Conservation (phyloP, 23 red algal genomes). For the Pyropia yezoensis region DNA sequence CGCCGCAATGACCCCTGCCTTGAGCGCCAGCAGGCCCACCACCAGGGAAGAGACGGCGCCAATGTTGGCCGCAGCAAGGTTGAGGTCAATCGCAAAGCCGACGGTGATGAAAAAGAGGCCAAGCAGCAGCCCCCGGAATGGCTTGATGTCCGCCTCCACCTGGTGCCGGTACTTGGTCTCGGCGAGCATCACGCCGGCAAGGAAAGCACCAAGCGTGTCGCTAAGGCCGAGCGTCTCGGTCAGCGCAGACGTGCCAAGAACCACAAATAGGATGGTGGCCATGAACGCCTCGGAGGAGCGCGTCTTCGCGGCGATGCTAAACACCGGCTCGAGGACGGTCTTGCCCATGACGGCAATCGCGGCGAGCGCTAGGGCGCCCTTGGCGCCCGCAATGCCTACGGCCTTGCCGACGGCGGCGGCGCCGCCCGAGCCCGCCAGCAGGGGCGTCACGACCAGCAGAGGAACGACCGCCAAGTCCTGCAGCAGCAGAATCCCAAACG, state of each 20-base stretch:
- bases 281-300: constrained; percentile 88
- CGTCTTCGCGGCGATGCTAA: constrained; percentile 72
- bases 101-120: constrained; percentile 99
- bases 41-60: constrained; percentile 64
- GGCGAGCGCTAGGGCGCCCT: constrained; percentile 65
- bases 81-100: constrained; percentile 89
- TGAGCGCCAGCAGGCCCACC: constrained; percentile 64
- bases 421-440: constrained; percentile 73
- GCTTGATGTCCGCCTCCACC: constrained; percentile 95
- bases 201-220: constrained; percentile 93
- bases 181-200: constrained; percentile 93
- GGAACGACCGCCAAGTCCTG: constrained; percentile 98
- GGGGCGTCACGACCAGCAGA: constrained; percentile 78
- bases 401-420: constrained; percentile 53
- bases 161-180: constrained; percentile 93
- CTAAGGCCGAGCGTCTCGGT: constrained; percentile 87
- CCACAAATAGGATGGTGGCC: constrained; percentile 87
- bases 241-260: constrained; percentile 75
- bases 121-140: constrained; percentile 90
- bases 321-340: constrained; percentile 74
- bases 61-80: constrained; percentile 67
- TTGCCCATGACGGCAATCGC: constrained; percentile 82
- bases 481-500: constrained; percentile 94
- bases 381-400: constrained; percentile 64
- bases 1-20: constrained; percentile 78